Evolutionary conservation across 2,329 filamentous ascomycete genomes (phyloP).

Genomic region (Annulohypoxylon truncatum): DNA sequence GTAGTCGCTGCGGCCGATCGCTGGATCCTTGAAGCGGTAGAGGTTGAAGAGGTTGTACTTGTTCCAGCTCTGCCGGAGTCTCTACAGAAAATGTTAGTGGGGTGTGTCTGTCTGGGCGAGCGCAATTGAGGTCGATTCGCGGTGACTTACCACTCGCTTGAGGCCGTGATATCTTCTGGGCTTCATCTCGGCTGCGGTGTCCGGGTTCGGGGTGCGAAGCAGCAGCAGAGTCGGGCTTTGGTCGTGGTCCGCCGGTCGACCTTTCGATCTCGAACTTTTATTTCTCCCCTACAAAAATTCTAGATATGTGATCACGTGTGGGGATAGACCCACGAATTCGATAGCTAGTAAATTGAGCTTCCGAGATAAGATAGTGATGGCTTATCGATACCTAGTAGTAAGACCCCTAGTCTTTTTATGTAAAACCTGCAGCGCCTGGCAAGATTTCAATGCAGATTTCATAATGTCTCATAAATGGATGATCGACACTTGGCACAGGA

Average conservation of each 20-base stretch:
- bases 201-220: slow-evolving; percentile 27
- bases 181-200: slow-evolving; percentile 58
- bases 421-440: neutral
- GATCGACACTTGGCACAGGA: neutral
- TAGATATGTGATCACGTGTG: slow-evolving; percentile 42
- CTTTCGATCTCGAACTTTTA: slow-evolving; percentile 20
- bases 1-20: slow-evolving; percentile 51
- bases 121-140: slow-evolving; percentile 19
- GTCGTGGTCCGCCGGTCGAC: slow-evolving; percentile 6
- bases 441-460: no score
- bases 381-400: slow-evolving; percentile 32
- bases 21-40: slow-evolving; percentile 62
- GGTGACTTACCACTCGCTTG: slow-evolving; percentile 68
- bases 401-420: neutral
- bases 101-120: neutral
- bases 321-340: neutral
- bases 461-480: neutral
- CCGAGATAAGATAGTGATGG: neutral
- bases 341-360: neutral
- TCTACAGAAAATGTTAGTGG: slow-evolving; percentile 64
- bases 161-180: slow-evolving; percentile 75
- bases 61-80: slow-evolving; percentile 95
- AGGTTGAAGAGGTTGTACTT: slow-evolving; percentile 98
- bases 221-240: slow-evolving; percentile 12
- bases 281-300: slow-evolving; percentile 40